These are phyloP conservation scores for Colletotrichum limetticola DNA, from an alignment of 2,329 filamentous ascomycete genomes.

Conservation along the genomic window DNA sequence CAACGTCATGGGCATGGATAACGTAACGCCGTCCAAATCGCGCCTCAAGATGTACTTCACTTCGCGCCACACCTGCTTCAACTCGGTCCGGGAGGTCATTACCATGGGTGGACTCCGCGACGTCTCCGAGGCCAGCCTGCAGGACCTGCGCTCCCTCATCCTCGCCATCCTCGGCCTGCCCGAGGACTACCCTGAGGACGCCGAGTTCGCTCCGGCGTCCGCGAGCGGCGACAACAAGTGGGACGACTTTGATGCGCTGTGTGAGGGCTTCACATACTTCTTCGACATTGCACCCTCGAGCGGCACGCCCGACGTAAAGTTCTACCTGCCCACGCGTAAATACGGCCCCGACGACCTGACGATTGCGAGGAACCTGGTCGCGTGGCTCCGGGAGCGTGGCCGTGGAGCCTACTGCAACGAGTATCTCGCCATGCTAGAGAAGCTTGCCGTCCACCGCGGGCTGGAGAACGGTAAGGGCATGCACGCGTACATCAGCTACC, in stretches of 20 bases:
- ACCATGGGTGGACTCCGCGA: too few relatives aligned
- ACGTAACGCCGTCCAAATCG: slow-evolving; percentile 16
- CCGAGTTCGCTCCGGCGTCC: too few relatives aligned
- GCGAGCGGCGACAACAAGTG: too few relatives aligned
- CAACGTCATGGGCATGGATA: too few relatives aligned
- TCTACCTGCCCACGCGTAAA: slow-evolving; percentile 5
- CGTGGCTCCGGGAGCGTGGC: too few relatives aligned
- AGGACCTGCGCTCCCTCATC: too few relatives aligned
- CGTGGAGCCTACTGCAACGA: too few relatives aligned
- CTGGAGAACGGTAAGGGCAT: slow-evolving; percentile 27
- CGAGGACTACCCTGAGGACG: too few relatives aligned
- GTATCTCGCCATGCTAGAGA: slow-evolving; percentile 5
- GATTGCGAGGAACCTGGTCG: neutral
- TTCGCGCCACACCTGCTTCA: slow-evolving; percentile 29
- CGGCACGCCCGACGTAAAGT: neutral
- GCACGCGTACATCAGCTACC: slow-evolving; percentile 15
- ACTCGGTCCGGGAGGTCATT: too few relatives aligned
- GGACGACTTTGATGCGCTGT: too few relatives aligned
- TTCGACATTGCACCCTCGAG: neutral
- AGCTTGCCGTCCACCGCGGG: neutral
- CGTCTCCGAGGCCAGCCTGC: too few relatives aligned
- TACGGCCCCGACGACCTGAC: slow-evolving; percentile 17
- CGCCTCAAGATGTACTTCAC: slow-evolving; percentile 25
- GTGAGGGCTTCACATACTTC: neutral
- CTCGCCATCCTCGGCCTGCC: too few relatives aligned